These are phyloP conservation scores for Aspergillus luchuensis DNA, from an alignment of 2,329 filamentous ascomycete genomes.

Conservation along the genomic window DNA sequence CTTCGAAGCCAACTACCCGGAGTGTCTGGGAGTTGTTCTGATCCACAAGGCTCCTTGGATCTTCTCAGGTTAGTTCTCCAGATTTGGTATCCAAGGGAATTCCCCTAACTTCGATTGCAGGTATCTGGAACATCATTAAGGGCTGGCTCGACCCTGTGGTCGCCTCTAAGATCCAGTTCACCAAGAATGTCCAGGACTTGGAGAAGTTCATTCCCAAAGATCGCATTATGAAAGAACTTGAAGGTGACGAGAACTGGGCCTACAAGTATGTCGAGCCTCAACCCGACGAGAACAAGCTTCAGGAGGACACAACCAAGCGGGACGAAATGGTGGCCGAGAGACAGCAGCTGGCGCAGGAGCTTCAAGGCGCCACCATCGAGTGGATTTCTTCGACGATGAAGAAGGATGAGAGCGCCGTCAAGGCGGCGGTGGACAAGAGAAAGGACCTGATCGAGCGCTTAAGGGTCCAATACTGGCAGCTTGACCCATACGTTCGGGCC, in stretches of 20 bases:
- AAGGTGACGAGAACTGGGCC: constrained; percentile 80
- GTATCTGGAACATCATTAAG: constrained; percentile 93
- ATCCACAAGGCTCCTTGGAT: constrained; percentile 97
- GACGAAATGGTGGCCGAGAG: constrained; percentile 67
- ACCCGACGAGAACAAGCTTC: constrained; percentile 72
- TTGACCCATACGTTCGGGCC: constrained; percentile 85
- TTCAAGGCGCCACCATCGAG: constrained; percentile 70
- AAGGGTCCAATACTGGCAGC: constrained; percentile 77
- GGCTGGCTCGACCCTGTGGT: constrained; percentile 98
- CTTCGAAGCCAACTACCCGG: constrained; percentile 98
- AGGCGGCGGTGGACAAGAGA: constrained; percentile 59
- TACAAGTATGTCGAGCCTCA: constrained; percentile 80
- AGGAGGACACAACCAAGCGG: constrained; percentile 67
- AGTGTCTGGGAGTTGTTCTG: constrained; percentile 83
- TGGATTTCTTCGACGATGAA: constrained; percentile 67
- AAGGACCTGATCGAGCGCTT: constrained; percentile 64
- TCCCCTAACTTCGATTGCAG: constrained; percentile 43
- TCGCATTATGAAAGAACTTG: constrained; percentile 79
- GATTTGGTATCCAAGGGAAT: background rate
- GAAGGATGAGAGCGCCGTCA: constrained; percentile 48
- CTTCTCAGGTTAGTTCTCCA: constrained; percentile 70
- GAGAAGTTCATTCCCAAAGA: constrained; percentile 70
- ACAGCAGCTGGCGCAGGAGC: constrained; percentile 67
- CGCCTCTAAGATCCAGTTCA: constrained; percentile 90
- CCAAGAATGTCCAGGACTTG: constrained; percentile 76